Evolutionary conservation across 108 stramenopile genomes (phyloP).

Genomic region (Mediolabrus comicus): DNA sequence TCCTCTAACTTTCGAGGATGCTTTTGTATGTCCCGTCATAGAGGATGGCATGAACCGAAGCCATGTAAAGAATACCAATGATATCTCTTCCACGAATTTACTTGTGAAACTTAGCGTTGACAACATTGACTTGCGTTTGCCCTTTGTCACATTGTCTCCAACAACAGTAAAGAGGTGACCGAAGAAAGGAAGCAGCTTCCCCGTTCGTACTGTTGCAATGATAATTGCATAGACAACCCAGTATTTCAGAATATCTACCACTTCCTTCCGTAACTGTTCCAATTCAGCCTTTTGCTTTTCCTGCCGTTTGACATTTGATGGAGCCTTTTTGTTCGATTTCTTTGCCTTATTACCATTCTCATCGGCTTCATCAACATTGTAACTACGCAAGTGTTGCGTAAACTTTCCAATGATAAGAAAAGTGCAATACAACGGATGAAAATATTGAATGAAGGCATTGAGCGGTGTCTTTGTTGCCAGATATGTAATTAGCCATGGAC

Average conservation of each 20-base stretch:
- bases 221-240: slow-evolving; percentile 70
- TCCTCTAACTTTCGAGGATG: slow-evolving; percentile 3
- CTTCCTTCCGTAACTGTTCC: slow-evolving; percentile 19
- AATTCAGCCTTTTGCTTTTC: slow-evolving; percentile 36
- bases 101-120: slow-evolving; percentile 22
- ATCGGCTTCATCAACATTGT: slow-evolving; percentile 1
- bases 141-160: not conserved
- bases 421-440: slow-evolving; percentile 60
- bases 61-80: slow-evolving; percentile 78
- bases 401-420: slow-evolving; percentile 39
- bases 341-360: not conserved
- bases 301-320: slow-evolving; percentile 29
- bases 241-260: slow-evolving; percentile 60
- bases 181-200: slow-evolving; percentile 55
- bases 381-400: slow-evolving; percentile 9
- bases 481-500: slow-evolving; percentile 54
- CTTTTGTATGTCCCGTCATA: slow-evolving; percentile 19
- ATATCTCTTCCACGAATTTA: slow-evolving; percentile 47
- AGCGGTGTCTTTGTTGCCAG: slow-evolving; percentile 60
- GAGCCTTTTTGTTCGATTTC: slow-evolving; percentile 1
- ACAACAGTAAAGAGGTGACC: slow-evolving; percentile 27
- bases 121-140: slow-evolving; percentile 8
- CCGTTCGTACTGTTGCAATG: slow-evolving; percentile 39
- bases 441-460: slow-evolving; percentile 43
- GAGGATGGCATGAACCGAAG: slow-evolving; percentile 62